Conservation (phyloP, 805 yeast genomes). For the Ogataea neopini region DNA sequence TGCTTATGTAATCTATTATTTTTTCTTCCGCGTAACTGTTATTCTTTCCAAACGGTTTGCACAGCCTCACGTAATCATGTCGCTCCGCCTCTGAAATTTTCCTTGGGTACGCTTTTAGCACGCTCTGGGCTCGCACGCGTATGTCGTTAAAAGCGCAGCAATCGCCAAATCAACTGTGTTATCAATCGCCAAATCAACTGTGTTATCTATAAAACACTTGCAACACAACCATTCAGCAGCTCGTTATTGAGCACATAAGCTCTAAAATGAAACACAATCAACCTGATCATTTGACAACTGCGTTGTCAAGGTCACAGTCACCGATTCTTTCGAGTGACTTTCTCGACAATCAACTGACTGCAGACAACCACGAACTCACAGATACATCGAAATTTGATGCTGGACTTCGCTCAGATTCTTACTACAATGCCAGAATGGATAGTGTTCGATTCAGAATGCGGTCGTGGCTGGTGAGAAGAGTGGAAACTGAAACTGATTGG, state of each 20-base stretch:
- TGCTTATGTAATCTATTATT: background rate
- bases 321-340: constrained; percentile 9
- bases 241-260: background rate
- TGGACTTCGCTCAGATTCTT: constrained; percentile 68
- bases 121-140: too few relatives aligned
- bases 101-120: too few relatives aligned
- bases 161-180: too few relatives aligned
- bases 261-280: background rate
- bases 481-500: constrained; percentile 64
- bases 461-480: constrained; percentile 49
- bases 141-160: background rate
- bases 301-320: constrained; percentile 1
- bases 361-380: constrained; percentile 16
- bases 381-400: constrained; percentile 53
- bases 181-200: too few relatives aligned
- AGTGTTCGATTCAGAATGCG: constrained; percentile 58
- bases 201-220: background rate
- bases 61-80: constrained; percentile 1
- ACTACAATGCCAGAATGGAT: constrained; percentile 60
- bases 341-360: constrained; percentile 11
- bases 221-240: background rate
- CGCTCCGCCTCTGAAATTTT: background rate
- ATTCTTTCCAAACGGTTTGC: background rate
- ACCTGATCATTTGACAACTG: background rate
- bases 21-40: background rate